Evolutionary conservation across 1,284 basidiomycete genomes (phyloP), one percentile per base, ranked within the genome.

Genomic region (Ceratorhiza oryzae-sativae): DNA sequence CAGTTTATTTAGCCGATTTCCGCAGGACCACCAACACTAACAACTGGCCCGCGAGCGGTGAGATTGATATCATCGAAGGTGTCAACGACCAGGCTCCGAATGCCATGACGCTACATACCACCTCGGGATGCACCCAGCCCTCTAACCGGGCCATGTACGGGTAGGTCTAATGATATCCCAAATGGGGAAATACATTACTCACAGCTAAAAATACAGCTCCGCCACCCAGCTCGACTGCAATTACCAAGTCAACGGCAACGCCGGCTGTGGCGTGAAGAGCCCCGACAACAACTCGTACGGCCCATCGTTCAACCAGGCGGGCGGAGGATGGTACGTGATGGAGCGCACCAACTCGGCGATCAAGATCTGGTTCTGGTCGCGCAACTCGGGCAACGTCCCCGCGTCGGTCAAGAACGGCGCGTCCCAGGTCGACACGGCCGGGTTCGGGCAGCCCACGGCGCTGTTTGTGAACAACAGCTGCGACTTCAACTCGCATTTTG

Each of bases 61-160:
- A 91, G 78, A 83, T 90, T 27, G 90, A 91, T 78, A 88, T 91
- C 59, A 70, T 91, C 15, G 90, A 91, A 78, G 89, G 73, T 68
- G 86, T 90, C 42, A 90, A 91, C 76, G 83, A 85, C 75, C 78
- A 83, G 75, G 77, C 79, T 0, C 83, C 86, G 12, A 87, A 92
- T 77, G 81, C 82, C 62, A 83, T 84, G 1, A 89, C 88, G 13
- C 80, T 93, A 10, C 91, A 93, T 78, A 90, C 90, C 0, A 81
- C 79, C 72, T 60, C 83, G 20, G 83, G 84, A 1, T 92, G 91
- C 78, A 82, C 83, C 2, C 87, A 91, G 84, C 87, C 88, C 13
- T 68, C 79, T 3, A 80, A 78, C 5, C 83, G 85, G 34, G 32
- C 77, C 20, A 80, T 86, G 79, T 86, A 82, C 39, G 87, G 88